A percentile compares a stretch with the other conserved stretches of the same genome.
These are phyloP conservation scores for Chionographis japonica DNA, from an alignment of 106 monocot species.

Conservation along the genomic window DNA sequence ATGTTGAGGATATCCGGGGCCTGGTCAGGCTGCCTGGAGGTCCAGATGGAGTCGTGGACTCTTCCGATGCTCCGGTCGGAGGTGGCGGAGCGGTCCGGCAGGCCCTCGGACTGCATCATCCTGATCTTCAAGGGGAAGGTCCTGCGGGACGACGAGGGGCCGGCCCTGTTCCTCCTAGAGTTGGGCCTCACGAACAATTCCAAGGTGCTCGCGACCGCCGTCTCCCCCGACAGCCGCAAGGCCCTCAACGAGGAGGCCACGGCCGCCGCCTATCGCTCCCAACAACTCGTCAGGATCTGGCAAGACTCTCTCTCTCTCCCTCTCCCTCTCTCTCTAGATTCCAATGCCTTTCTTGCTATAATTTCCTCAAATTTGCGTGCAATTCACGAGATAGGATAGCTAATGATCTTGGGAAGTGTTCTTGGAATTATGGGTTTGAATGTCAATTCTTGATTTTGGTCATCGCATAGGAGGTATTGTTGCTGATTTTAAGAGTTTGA, in stretches of 20 bases:
- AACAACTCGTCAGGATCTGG: conserved; percentile 56
- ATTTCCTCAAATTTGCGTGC: too few species aligned
- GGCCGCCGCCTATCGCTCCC: conserved; percentile 48
- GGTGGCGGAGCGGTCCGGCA: conserved; percentile 34
- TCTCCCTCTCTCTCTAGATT: background rate
- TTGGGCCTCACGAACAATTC: conserved; percentile 66
- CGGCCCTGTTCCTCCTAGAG: conserved; percentile 23
- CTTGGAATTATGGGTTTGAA: too few species aligned
- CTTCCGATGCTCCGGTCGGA: conserved; percentile 68
- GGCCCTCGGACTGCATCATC: conserved; percentile 42
- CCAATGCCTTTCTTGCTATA: too few species aligned
- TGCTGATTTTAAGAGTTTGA: too few species aligned
- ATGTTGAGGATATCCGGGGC: conserved; percentile 61
- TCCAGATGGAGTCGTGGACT: conserved; percentile 59
- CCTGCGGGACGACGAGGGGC: conserved; percentile 37
- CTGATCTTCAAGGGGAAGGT: conserved; percentile 77
- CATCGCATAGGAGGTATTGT: too few species aligned
- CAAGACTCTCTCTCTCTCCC: background rate
- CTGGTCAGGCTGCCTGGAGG: conserved; percentile 68
- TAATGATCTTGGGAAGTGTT: too few species aligned
- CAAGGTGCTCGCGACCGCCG: conserved; percentile 61
- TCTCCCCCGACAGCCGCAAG: conserved; percentile 33
- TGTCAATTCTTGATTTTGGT: too few species aligned
- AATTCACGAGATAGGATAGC: too few species aligned
- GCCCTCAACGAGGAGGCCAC: conserved; percentile 30